A percentile compares a stretch with the other conserved stretches of the same genome.
phyloP scores from a whole-genome alignment of 164 flowering plant genomes.

The Paratinospora sagittata region DNA sequence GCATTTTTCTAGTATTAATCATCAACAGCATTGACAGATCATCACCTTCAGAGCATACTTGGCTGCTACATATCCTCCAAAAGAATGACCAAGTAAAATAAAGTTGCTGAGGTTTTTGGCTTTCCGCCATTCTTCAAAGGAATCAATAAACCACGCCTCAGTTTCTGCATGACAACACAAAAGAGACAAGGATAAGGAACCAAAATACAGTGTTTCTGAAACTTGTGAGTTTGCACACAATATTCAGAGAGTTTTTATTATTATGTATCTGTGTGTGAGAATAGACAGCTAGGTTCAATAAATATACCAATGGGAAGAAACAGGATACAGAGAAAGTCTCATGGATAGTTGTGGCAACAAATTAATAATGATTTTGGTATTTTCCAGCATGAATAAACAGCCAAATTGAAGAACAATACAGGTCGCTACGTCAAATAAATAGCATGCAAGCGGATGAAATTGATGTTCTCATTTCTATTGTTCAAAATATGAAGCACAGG shows the following conservation, averaged over 20 bases:
- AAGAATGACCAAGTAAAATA: conserved; percentile 92
- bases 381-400: background rate
- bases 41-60: conserved; percentile 95
- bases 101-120: conserved; percentile 83
- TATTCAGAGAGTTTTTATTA: background rate
- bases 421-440: no score
- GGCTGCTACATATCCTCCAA: conserved; percentile 97
- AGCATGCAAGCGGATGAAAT: no score
- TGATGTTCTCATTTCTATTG: no score
- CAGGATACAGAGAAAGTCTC: background rate
- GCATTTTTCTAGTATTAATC: background rate
- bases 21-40: background rate
- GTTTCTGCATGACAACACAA: conserved; percentile 54
- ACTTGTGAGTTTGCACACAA: background rate
- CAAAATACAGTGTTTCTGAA: background rate
- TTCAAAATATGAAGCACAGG: no score
- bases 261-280: background rate
- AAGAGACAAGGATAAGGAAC: background rate
- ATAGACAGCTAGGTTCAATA: background rate
- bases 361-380: background rate
- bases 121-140: conserved; percentile 98
- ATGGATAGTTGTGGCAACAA: background rate
- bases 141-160: conserved; percentile 95
- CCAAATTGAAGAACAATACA: background rate
- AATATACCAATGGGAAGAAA: background rate